These are phyloP conservation scores for Inosperma sp. DNA, from an alignment of 768 basidiomycete genomes.

Conservation along the genomic window DNA sequence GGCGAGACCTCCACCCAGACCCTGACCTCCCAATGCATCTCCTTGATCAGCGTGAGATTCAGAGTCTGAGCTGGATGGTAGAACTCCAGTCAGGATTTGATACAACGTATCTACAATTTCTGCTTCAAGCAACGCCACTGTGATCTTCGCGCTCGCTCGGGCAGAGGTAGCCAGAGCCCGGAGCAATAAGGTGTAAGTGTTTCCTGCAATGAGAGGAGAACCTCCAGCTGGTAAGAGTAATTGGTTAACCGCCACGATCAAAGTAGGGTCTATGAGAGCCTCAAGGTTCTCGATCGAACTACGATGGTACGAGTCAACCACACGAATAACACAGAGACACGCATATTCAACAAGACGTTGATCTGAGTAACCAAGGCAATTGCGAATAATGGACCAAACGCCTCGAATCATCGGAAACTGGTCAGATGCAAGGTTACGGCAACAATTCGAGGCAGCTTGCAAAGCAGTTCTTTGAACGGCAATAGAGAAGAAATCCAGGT, in stretches of 20 bases:
- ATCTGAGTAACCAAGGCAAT: constrained; percentile 87
- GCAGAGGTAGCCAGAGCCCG: constrained; percentile 86
- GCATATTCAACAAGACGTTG: constrained; percentile 97
- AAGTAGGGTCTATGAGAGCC: constrained; percentile 70
- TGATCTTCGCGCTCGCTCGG: constrained; percentile 81
- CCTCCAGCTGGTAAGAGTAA: constrained; percentile 83
- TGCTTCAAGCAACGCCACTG: constrained; percentile 82
- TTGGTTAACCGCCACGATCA: constrained; percentile 79
- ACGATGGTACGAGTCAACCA: constrained; percentile 89
- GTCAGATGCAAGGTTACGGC: constrained; percentile 85
- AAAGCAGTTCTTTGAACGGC: constrained; percentile 95
- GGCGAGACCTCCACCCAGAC: constrained; percentile 80
- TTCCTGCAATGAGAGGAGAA: constrained; percentile 77
- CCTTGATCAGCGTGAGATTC: constrained; percentile 55
- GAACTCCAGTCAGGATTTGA: constrained; percentile 91
- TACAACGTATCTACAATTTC: constrained; percentile 91
- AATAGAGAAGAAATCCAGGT: constrained; percentile 97
- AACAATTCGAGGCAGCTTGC: constrained; percentile 95
- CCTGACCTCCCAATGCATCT: constrained; percentile 59
- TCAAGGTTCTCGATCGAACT: constrained; percentile 83
- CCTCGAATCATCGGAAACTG: constrained; percentile 85
- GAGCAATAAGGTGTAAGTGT: constrained; percentile 85
- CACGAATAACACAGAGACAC: constrained; percentile 89
- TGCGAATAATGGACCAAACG: constrained; percentile 90
- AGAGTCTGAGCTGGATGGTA: constrained; percentile 58